Evolutionary conservation across 495 filamentous ascomycete species (phyloP).

Genomic region (Penicillium soppii): DNA sequence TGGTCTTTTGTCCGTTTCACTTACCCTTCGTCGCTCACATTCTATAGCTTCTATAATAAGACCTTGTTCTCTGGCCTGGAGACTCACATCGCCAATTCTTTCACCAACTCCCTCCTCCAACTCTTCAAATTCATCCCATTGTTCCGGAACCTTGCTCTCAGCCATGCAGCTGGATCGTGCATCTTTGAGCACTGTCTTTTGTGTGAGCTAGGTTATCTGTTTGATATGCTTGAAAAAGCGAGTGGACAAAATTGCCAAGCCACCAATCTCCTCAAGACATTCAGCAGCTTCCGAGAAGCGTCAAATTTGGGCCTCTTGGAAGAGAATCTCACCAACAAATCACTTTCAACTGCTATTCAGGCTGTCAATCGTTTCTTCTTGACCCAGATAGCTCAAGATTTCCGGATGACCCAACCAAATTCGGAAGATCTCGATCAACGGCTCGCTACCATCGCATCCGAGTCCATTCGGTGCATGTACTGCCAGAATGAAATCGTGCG

Average conservation of each 20-base stretch:
- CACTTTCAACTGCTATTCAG: conserved; percentile 73
- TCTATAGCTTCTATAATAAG: conserved; percentile 80
- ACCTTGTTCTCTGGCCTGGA: conserved; percentile 88
- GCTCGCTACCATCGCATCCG: conserved; percentile 53
- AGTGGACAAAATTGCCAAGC: conserved; percentile 91
- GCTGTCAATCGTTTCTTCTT: conserved; percentile 75
- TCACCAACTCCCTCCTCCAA: conserved; percentile 91
- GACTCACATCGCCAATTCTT: conserved; percentile 94
- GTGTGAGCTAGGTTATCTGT: conserved; percentile 92
- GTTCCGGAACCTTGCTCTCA: conserved; percentile 84
- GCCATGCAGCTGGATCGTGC: conserved; percentile 83
- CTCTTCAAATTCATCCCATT: conserved; percentile 86
- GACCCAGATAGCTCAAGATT: conserved; percentile 69
- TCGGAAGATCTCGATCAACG: conserved; percentile 58
- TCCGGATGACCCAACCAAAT: conserved; percentile 57
- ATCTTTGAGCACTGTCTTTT: conserved; percentile 78
- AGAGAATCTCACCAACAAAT: conserved; percentile 68
- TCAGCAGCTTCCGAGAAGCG: conserved; percentile 75
- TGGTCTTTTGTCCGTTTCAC: conserved; percentile 15
- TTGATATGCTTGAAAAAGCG: conserved; percentile 98
- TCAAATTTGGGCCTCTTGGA: conserved; percentile 74
- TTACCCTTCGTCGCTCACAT: conserved; percentile 8
- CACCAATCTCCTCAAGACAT: conserved; percentile 90
- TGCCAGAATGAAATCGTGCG: conserved; percentile 77
- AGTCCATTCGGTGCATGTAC: conserved; percentile 73